phyloP scores from a whole-genome alignment of 2,329 filamentous ascomycete genomes.

The Endothia cerciana region DNA sequence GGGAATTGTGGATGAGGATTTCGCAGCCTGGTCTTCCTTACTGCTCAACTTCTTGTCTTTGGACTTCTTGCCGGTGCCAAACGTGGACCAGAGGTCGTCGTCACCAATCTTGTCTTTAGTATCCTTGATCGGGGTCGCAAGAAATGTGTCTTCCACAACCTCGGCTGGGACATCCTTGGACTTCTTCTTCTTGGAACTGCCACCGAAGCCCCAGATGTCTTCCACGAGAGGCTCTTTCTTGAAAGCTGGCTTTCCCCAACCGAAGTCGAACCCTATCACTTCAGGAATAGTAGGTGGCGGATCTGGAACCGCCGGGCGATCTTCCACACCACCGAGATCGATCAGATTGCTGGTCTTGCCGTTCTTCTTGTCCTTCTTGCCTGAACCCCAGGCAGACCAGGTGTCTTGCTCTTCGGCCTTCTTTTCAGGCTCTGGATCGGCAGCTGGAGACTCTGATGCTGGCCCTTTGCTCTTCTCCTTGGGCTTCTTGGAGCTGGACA shows the following conservation, averaged over 20 bases:
- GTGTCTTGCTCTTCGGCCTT: constrained; percentile 31
- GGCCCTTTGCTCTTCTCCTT: constrained; percentile 40
- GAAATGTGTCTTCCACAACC: constrained; percentile 46
- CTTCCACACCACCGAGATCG: constrained; percentile 28
- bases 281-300: constrained; percentile 23
- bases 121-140: constrained; percentile 52
- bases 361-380: constrained; percentile 37
- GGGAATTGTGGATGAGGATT: constrained; percentile 52
- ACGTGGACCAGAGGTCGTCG: constrained; percentile 47
- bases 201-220: constrained; percentile 42
- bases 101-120: constrained; percentile 40
- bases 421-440: constrained; percentile 20
- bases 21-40: constrained; percentile 42
- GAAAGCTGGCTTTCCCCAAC: constrained; percentile 36
- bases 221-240: constrained; percentile 47
- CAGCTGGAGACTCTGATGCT: constrained; percentile 30
- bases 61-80: constrained; percentile 49
- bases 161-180: constrained; percentile 54
- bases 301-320: constrained; percentile 22
- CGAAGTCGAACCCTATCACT: constrained; percentile 37
- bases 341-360: constrained; percentile 27
- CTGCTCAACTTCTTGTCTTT: constrained; percentile 43
- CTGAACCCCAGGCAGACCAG: constrained; percentile 36
- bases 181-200: constrained; percentile 55
- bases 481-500: constrained; percentile 45